A percentile compares a stretch with the other conserved stretches of the same genome.
These are phyloP conservation scores for Kwoniella botswanensis DNA, from an alignment of 768 basidiomycete species.

Conservation along the genomic window DNA sequence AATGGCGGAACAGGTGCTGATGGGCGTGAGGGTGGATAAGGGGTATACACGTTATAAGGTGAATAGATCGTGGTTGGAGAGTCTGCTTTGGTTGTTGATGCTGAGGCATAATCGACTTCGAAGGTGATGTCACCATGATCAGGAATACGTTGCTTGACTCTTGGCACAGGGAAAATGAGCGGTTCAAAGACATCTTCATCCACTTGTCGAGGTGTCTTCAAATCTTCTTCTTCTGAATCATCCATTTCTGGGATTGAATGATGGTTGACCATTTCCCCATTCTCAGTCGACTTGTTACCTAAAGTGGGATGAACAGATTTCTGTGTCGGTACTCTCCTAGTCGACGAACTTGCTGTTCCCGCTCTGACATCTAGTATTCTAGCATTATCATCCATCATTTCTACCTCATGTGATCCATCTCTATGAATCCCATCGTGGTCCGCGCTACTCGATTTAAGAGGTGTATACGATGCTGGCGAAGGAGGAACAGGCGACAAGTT, in stretches of 20 bases:
- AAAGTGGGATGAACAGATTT: slow-evolving; percentile 12
- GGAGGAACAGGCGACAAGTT: background rate
- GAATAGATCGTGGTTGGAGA: too few species aligned
- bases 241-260: background rate
- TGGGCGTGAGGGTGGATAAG: background rate
- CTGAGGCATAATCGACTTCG: too few species aligned
- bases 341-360: slow-evolving; percentile 7
- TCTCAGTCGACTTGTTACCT: background rate
- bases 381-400: background rate
- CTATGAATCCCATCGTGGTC: background rate
- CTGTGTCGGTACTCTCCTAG: slow-evolving; percentile 13
- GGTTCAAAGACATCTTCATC: background rate
- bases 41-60: too few species aligned
- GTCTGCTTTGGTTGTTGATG: too few species aligned
- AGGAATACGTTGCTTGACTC: background rate
- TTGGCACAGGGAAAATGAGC: background rate
- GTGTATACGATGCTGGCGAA: background rate
- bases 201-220: background rate
- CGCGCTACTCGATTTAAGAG: background rate
- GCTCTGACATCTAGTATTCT: slow-evolving; percentile 4
- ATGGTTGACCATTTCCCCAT: background rate
- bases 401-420: background rate
- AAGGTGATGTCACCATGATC: background rate
- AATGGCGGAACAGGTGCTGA: background rate
- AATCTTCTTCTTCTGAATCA: background rate